Base-by-base conservation (phyloP, 495 filamentous ascomycete species). In the Aspergillus taichungensis region DNA sequence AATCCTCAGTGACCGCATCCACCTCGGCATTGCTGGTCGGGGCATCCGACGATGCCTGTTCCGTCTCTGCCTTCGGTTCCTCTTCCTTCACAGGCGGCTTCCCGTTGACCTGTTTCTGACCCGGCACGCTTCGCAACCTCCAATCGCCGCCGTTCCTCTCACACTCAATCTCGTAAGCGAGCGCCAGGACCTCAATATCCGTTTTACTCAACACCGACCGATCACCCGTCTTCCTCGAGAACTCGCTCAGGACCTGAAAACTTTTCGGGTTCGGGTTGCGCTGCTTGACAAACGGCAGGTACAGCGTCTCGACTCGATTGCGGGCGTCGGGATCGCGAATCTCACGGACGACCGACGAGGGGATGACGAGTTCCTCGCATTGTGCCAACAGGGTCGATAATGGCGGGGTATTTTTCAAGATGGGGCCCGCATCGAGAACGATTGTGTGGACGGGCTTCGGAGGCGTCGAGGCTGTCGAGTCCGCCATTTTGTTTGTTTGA, bases 121-220 rank as follows among this genome's bases (percentile, higher is more conserved):
- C 82, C 0, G 88, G 88, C 6, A 78, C 76, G 46, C 75, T 85
- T 35, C 90, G 74, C 56, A 95, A 59, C 30, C 87, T 74, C 83
- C 86, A 91, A 57, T 91, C 80, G 6, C 88, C 89, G 13, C 80
- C 78, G 59, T 91, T 91, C 45, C 78, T 71, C 64, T 94, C 86
- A 48, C 86, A 80, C 51, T 95, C 88, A 10, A 97, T 54, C 56
- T 98, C 92, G 57, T 95, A 97, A 3, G 88, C 84, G 29, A 99
- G 71, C 5, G 91, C 92, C 52, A 97, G 69, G 30, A 97, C 72
- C 49, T 91, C 81, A 36, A 97, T 68, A 80, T 99, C 92, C 5
- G 87, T 82, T 57, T 74, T 80, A 62, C 88, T 94, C 34, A 99
- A 67, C 4, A 95, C 88, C 27, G 83, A 75, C 33, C 86, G 77